phyloP scores from a whole-genome alignment of 164 flowering plant species.

The Magnolia sinica region DNA sequence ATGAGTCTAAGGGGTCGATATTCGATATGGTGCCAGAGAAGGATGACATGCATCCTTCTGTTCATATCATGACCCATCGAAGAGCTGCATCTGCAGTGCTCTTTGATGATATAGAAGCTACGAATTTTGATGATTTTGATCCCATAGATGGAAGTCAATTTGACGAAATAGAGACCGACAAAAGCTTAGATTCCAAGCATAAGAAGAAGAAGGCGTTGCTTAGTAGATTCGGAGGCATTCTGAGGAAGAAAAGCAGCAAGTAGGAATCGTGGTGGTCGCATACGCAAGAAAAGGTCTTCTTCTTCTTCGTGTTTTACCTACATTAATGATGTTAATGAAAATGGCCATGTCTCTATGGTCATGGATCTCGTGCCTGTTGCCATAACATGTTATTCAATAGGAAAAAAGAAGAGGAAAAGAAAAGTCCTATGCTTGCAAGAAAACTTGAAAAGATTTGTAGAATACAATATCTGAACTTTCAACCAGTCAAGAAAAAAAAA shows the following conservation, averaged over 20 bases:
- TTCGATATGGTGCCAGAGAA: constrained; percentile 43
- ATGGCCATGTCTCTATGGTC: neutral
- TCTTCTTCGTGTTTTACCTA: neutral
- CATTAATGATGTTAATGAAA: neutral
- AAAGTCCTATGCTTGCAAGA: neutral
- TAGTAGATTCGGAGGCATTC: constrained; percentile 53
- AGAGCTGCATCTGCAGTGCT: constrained; percentile 26
- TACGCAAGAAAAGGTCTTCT: neutral
- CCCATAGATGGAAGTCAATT: constrained; percentile 29
- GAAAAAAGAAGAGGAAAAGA: neutral
- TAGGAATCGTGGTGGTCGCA: neutral
- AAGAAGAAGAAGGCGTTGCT: constrained; percentile 59
- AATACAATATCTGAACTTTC: neutral
- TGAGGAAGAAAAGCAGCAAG: constrained; percentile 33
- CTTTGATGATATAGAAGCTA: constrained; percentile 29
- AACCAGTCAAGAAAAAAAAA: neutral
- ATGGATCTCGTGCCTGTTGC: neutral
- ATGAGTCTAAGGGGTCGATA: constrained; percentile 53
- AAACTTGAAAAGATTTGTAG: neutral
- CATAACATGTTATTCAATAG: neutral
- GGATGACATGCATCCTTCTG: neutral
- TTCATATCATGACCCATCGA: constrained; percentile 9
- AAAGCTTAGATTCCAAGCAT: constrained; percentile 18
- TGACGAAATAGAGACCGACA: constrained; percentile 44
- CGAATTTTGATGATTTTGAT: constrained; percentile 38